Evolutionary conservation across 2,329 filamentous ascomycete genomes (phyloP).

Genomic region (Ceratocystis colombiana): DNA sequence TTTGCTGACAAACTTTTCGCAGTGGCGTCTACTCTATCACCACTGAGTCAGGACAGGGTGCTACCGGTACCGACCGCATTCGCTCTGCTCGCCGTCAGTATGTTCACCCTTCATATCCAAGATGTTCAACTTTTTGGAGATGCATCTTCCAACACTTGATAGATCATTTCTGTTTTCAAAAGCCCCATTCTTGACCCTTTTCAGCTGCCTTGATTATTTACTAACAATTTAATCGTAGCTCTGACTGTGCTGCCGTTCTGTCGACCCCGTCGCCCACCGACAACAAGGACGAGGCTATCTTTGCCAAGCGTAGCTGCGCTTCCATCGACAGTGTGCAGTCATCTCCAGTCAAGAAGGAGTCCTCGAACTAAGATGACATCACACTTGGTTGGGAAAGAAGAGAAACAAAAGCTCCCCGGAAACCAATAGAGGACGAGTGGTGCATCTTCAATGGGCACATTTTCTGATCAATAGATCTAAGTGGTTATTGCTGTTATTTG

Average conservation of each 20-base stretch:
- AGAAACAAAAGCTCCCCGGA: slow-evolving; percentile 7
- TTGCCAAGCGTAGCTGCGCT: slow-evolving; percentile 42
- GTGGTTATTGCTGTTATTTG: slow-evolving; percentile 16
- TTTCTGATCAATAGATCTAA: slow-evolving; percentile 12
- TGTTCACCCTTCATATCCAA: background rate
- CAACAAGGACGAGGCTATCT: slow-evolving; percentile 46
- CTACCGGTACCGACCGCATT: slow-evolving; percentile 8
- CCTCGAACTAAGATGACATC: slow-evolving; percentile 15
- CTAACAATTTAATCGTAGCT: slow-evolving; percentile 37
- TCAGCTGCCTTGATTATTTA: slow-evolving; percentile 26
- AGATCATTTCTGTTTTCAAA: background rate
- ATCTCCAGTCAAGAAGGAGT: slow-evolving; percentile 37
- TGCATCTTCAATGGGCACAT: slow-evolving; percentile 6
- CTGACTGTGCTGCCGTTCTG: slow-evolving; percentile 33
- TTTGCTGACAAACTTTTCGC: background rate
- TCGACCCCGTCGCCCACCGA: slow-evolving; percentile 39
- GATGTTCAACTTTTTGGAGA: background rate
- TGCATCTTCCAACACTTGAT: slow-evolving; percentile 28
- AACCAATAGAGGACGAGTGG: slow-evolving; percentile 6
- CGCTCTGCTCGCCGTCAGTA: slow-evolving; percentile 21
- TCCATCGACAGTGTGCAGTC: slow-evolving; percentile 40
- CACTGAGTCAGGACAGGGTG: slow-evolving; percentile 18
- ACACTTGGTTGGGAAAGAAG: slow-evolving; percentile 10
- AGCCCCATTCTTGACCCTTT: background rate
- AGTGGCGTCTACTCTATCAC: slow-evolving; percentile 17